These are phyloP conservation scores for Aspergillus neoniger DNA, from an alignment of 2,329 filamentous ascomycete species.

Conservation along the genomic window DNA sequence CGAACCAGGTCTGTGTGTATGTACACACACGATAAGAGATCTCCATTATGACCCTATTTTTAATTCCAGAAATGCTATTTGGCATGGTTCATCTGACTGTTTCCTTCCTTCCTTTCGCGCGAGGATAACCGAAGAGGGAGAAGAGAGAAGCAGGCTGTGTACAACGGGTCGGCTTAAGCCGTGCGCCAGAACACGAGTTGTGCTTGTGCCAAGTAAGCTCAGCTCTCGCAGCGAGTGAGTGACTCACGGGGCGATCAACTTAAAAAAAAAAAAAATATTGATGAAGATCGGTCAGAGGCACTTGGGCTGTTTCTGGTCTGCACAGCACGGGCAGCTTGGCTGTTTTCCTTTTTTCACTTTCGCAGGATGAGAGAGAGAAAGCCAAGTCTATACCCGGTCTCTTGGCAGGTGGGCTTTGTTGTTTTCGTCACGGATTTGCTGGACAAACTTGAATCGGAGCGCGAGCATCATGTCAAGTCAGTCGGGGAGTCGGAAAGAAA, in stretches of 20 bases:
- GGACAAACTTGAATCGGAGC: background rate
- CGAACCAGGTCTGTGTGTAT: too few relatives aligned
- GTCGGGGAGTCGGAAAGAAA: too few relatives aligned
- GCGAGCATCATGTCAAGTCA: too few relatives aligned
- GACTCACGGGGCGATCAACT: background rate
- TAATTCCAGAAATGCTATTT: too few relatives aligned
- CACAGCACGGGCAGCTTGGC: background rate
- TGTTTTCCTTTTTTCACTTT: background rate
- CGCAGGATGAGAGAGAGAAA: background rate
- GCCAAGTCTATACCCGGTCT: background rate
- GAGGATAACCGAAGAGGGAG: background rate
- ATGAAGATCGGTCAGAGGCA: background rate
- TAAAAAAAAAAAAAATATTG: background rate
- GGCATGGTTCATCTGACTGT: background rate
- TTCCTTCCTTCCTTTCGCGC: background rate
- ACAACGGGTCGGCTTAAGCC: background rate
- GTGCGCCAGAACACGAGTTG: constrained; percentile 1
- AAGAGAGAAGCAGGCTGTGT: background rate
- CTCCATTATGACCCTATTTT: too few relatives aligned
- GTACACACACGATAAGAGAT: too few relatives aligned
- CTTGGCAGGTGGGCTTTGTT: background rate
- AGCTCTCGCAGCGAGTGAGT: background rate
- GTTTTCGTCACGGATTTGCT: background rate
- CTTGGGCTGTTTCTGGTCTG: background rate
- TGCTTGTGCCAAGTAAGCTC: background rate